Percentiles rank a stretch among this genome's conserved stretches.
phyloP scores from a whole-genome alignment of 2,329 filamentous ascomycete genomes.

The Bretziella fagacearum region DNA sequence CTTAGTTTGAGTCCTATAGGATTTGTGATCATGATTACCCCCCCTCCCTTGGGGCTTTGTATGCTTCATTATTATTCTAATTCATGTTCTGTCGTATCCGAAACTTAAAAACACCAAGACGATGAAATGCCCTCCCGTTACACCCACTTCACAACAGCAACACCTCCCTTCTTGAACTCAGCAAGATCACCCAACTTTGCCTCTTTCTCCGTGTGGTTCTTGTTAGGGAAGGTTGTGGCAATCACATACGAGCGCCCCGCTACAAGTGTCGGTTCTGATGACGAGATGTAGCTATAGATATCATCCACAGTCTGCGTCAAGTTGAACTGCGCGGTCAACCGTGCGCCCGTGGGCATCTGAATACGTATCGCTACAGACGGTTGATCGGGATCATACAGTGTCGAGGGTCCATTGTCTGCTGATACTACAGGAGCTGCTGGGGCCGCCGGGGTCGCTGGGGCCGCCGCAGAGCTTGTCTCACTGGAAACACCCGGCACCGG shows the following conservation, averaged over 20 bases:
- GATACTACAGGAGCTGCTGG: constrained; percentile 22
- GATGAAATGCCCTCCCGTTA: no score
- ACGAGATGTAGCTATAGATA: constrained; percentile 56
- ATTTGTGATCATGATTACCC: no score
- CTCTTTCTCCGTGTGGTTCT: constrained; percentile 55
- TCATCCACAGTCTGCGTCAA: constrained; percentile 60
- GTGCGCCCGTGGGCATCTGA: constrained; percentile 60
- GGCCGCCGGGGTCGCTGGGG: constrained; percentile 17
- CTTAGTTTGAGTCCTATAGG: no score
- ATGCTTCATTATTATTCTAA: no score
- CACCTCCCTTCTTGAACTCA: constrained; percentile 50
- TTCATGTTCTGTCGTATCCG: no score
- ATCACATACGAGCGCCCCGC: constrained; percentile 50
- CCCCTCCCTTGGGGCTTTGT: no score
- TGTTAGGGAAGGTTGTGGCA: constrained; percentile 69
- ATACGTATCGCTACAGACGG: constrained; percentile 58
- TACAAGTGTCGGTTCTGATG: constrained; percentile 38
- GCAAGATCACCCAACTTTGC: constrained; percentile 40
- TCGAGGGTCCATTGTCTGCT: constrained; percentile 10
- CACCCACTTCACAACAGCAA: constrained; percentile 45
- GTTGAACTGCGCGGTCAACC: constrained; percentile 68
- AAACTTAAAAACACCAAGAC: no score
- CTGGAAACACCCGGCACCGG: constrained; percentile 47
- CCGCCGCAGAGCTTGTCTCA: background rate
- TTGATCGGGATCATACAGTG: constrained; percentile 43